Percentiles rank a stretch among this genome's conserved stretches.
These are phyloP conservation scores for Trypanosoma lewisi DNA, from an alignment of 208 protist genomes.

Conservation along the genomic window DNA sequence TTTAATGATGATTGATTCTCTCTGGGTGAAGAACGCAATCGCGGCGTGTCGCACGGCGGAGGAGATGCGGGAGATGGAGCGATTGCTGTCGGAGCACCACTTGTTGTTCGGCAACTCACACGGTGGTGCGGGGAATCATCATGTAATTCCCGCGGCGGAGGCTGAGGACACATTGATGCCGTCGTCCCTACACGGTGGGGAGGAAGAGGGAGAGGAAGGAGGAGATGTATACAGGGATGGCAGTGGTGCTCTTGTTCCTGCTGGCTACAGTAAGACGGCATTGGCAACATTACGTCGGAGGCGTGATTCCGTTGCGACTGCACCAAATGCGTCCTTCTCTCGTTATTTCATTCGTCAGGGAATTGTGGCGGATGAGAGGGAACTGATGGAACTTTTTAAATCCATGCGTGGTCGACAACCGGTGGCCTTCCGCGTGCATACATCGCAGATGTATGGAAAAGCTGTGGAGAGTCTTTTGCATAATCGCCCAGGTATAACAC, in stretches of 20 bases:
- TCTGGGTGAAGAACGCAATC: conserved; percentile 71
- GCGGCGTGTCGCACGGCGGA: conserved; percentile 39
- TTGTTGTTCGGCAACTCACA: background rate
- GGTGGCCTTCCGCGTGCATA: conserved; percentile 62
- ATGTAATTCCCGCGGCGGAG: background rate
- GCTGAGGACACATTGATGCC: background rate
- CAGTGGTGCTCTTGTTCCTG: conserved; percentile 15
- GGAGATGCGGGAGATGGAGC: conserved; percentile 49
- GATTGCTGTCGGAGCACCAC: background rate
- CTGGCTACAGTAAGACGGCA: conserved; percentile 23
- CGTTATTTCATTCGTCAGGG: conserved; percentile 80
- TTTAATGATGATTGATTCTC: conserved; percentile 38
- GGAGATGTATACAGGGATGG: background rate
- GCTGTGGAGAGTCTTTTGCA: conserved; percentile 35
- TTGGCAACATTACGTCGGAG: conserved; percentile 38
- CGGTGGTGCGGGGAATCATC: conserved; percentile 3
- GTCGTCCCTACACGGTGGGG: conserved; percentile 12
- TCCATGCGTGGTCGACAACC: conserved; percentile 53
- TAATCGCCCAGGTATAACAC: conserved; percentile 39
- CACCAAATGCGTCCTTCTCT: conserved; percentile 71
- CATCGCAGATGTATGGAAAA: conserved; percentile 35
- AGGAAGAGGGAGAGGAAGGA: background rate
- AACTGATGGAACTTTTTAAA: conserved; percentile 60
- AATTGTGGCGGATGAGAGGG: conserved; percentile 56
- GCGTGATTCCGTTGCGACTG: conserved; percentile 34